Base-by-base conservation (phyloP, 192 early-diverging fungal genomes). In the Chytriomyces sp. region DNA sequence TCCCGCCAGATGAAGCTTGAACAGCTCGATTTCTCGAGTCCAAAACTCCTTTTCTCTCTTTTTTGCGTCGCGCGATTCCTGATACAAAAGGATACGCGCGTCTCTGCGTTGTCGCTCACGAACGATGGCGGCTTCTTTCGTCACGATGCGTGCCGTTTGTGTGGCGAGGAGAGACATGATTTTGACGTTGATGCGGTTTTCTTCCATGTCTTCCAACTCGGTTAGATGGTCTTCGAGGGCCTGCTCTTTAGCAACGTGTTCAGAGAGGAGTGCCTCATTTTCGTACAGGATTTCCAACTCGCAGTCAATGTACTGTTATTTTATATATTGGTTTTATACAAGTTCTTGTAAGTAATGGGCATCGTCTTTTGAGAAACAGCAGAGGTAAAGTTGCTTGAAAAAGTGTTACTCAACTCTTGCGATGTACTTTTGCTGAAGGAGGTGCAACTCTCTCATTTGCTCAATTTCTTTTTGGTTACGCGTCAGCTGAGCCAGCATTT, bases 401-500 rank as follows among this genome's bases (percentile, higher is more conserved):
- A 45, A 35, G 3, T 11, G 69, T 24, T 28, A 78, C 77, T 49
- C 69, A 63, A 23, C 76, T 60, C 67, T 77, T n/a, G 77, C 61
- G 10, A 65, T 72, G 69, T 78, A 70, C 68, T 72, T 71, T 60
- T 71, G 66, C 47, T 65, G 69, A 7, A 78, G 45, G 16, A 78
- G 77, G 48, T 78, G 77, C 23, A 78, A 24, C 50, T 78, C 77
- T 57, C 77, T 60, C 57, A 78, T 61, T 45, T 78, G 77, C 69
- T 78, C 77, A 78, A 78, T 78, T 49, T 78, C 77, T 45, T 78
- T 78, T 26, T 66, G 64, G 50, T 78, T 78, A 11, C 60, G 23
- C 10, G 72, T 63, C 46, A 78, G 61, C 35, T 72, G 69, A 24
- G 68, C 59, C 16, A 78, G 59, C 18, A 78, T 62, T 20, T 64